Conservation (phyloP, 208 protist genomes). For the Lotmaria passim region DNA sequence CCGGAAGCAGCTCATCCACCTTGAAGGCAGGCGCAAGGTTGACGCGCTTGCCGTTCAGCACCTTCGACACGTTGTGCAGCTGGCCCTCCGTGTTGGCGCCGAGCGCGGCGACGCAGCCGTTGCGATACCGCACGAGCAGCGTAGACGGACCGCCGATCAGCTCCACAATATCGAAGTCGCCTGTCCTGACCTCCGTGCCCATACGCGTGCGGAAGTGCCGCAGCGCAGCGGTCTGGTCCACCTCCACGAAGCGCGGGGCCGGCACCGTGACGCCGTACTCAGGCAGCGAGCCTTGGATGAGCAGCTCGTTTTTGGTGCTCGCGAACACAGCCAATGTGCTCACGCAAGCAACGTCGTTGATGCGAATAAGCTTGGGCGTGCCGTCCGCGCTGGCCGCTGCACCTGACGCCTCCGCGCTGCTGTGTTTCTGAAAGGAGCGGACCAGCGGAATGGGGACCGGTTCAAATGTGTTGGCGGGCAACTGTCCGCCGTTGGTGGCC, state of each 20-base stretch:
- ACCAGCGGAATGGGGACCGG: constrained; percentile 62
- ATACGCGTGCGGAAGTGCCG: constrained; percentile 10
- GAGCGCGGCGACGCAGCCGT: constrained; percentile 70
- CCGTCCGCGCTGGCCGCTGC: background rate
- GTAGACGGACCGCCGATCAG: constrained; percentile 54
- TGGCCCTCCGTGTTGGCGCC: constrained; percentile 79
- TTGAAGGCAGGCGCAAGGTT: constrained; percentile 63
- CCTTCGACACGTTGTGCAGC: constrained; percentile 48
- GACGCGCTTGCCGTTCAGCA: constrained; percentile 35
- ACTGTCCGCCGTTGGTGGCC: constrained; percentile 65
- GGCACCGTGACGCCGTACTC: constrained; percentile 66
- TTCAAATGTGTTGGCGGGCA: constrained; percentile 68
- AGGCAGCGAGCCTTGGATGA: constrained; percentile 65
- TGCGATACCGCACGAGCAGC: constrained; percentile 62
- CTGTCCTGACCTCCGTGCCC: background rate
- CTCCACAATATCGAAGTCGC: constrained; percentile 43
- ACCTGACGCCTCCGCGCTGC: background rate
- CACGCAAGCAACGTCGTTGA: constrained; percentile 69
- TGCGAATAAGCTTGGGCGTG: constrained; percentile 53
- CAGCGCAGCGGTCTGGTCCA: constrained; percentile 50
- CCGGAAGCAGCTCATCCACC: constrained; percentile 42
- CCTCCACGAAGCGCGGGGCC: constrained; percentile 53
- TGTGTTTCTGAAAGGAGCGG: constrained; percentile 45
- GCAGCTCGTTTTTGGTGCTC: constrained; percentile 62
- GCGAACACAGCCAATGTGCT: constrained; percentile 54